Evolutionary conservation across 148 eudicot species (phyloP), one percentile per base, ranked within the genome.

Genomic region (Chenopodium suecicum): DNA sequence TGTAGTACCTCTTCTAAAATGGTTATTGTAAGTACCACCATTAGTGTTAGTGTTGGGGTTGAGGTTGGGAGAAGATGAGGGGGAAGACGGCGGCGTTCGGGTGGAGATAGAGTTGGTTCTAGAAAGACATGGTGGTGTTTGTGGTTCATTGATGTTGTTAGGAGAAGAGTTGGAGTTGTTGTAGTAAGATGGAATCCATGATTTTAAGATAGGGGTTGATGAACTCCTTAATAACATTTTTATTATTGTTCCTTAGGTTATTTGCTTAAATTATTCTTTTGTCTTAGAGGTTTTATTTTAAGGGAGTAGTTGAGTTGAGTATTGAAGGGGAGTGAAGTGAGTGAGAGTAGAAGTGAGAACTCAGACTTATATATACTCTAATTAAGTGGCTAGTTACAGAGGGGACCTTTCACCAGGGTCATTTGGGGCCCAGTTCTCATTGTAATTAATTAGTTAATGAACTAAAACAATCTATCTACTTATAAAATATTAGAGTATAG

Each of bases 161-260:
- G 78, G 73, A 32, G 83, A 77, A 32, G 86, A 52, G 60, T 71
- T 73, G 20, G 37, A 32, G 22, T 63, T 69, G 2, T 75, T 10
- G 48, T 14, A 50, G 72, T 78, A 52, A 2, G 52, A 50, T 34
- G 87, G 78, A 29, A 75, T 69, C 84, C 84, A 79, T 82, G 87
- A 87, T 64, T 79, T 80, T 52, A 85, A 48, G 79, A 88, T 85
- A 25, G 92, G 89, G 27, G 88, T 58, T 65, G 91, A 88, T 58
- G 89, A 82, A 77, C 89, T 88, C 70, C 89, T 83, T 46, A 88
- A 73, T 31, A 85, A 22, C 88, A 88, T 88, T 25, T 41, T 41
- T 41, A 5, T 41, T 41, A 41, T 41, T 41, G 4, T 62, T 52
- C 56, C 56, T 14, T 52, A 52, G 17, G 16, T 12, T 52, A 10